phyloP scores from a whole-genome alignment of 2,329 filamentous ascomycete genomes.

The Trichoderma atrobrunneum region DNA sequence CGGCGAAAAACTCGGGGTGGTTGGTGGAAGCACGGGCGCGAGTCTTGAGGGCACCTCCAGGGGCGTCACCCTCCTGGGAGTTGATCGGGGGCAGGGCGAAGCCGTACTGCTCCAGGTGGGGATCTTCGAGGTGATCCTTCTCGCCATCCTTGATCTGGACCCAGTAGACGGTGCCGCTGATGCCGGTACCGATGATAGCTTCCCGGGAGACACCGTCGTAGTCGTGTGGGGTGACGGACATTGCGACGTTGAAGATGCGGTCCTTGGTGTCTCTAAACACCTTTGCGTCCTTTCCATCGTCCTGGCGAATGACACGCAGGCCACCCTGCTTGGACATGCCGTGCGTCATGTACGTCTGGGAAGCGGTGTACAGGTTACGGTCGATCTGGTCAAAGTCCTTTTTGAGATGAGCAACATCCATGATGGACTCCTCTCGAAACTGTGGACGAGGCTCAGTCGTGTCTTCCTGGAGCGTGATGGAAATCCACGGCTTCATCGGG shows the following conservation, averaged over 20 bases:
- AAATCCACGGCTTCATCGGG: constrained; percentile 93
- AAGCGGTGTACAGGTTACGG: constrained; percentile 85
- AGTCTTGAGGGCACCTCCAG: constrained; percentile 91
- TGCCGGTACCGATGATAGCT: constrained; percentile 84
- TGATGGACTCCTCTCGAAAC: constrained; percentile 76
- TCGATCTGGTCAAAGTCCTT: constrained; percentile 98
- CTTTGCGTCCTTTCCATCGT: constrained; percentile 87
- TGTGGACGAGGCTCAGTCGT: constrained; percentile 55
- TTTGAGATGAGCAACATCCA: constrained; percentile 91
- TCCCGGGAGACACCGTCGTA: constrained; percentile 62
- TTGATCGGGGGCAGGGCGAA: constrained; percentile 86
- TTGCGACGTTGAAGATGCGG: constrained; percentile 88
- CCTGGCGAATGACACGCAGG: constrained; percentile 88
- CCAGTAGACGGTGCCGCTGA: constrained; percentile 98
- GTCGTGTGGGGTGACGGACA: constrained; percentile 66
- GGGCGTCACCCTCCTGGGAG: constrained; percentile 83
- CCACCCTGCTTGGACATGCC: constrained; percentile 91
- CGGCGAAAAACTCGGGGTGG: constrained; percentile 91
- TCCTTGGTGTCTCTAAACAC: constrained; percentile 90
- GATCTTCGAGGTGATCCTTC: constrained; percentile 75
- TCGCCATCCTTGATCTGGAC: constrained; percentile 72
- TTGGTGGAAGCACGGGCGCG: constrained; percentile 84
- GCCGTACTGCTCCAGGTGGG: constrained; percentile 77
- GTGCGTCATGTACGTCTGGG: constrained; percentile 88
- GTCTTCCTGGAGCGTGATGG: constrained; percentile 69